Evolutionary conservation across 805 yeast genomes (phyloP), one percentile per base, ranked within the genome.

Genomic region (Ogataea nonfermentans): DNA sequence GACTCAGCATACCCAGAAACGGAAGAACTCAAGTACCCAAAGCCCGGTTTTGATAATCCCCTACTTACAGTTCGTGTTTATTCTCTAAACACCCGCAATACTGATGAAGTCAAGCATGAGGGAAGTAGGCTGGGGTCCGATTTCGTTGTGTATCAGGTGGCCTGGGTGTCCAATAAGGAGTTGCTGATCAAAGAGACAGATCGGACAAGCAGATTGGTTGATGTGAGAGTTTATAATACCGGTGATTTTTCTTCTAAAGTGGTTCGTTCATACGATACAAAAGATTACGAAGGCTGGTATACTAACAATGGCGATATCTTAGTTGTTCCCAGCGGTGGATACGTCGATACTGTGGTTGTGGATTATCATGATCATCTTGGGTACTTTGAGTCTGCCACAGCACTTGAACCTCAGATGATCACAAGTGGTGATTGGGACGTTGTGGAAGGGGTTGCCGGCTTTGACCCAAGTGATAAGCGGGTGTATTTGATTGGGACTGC

Each of bases 21-120:
- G 8, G 61, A 68, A 16, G 47, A 60, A 9, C 58, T 83, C 36
- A 78, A 75, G 47, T 85, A 85, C 56, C 90, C 95, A 1, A 83
- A 80, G 53, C 84, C 91, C 2, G 93, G 93, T 0, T 69, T 70
- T 22, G 48, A 63, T 0, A 80, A 81, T 51, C 91, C 95, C 0
- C 53, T 55, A 6, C 65, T 80, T 3, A 61, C 72, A 4, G 56
- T 84, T 7, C 59, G 67, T 29, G 57, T 71, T 9, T 79, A 68
- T 47, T 62, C 68, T 37, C 17, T 75, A 5, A 42, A 43, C 6
- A 44, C 55, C 1, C 55, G 62, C 2, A 43, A 49, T 4, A 17
- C 55, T 1, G 50, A 44, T 6, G 40, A 40, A 8, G 49, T 68
- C 2, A 44, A 52, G 10, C 61, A 57, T 24, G 52, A 47, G 1